Evolutionary conservation across 169 alveolate species (phyloP).

Genomic region (Eimeria maxima): DNA sequence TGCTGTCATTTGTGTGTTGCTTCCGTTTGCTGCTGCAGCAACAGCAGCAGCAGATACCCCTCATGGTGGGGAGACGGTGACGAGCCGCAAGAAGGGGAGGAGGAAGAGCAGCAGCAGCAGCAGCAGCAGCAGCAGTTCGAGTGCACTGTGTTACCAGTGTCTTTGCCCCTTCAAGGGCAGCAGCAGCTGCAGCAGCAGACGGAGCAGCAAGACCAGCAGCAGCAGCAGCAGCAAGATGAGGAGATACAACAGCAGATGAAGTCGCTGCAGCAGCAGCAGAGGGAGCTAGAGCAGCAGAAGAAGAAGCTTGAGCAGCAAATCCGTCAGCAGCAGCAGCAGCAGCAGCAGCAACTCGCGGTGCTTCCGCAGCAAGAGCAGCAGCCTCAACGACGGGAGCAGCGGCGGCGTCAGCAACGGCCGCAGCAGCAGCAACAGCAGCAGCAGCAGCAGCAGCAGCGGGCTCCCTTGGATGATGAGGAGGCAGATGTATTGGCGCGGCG

Average conservation of each 20-base stretch:
- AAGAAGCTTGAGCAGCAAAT: conserved; percentile 5
- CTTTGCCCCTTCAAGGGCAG: neutral
- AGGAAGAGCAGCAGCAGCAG: neutral
- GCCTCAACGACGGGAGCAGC: conserved; percentile 27
- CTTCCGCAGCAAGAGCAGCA: neutral
- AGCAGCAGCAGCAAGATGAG: too few species aligned
- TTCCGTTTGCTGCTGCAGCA: conserved; percentile 40
- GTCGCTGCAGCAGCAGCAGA: conserved; percentile 56
- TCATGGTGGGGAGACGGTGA: conserved; percentile 50
- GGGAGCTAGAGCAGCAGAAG: conserved; percentile 58
- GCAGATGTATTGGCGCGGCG: conserved; percentile 34
- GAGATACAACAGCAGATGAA: neutral
- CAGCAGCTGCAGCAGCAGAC: neutral
- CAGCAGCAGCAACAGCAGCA: neutral
- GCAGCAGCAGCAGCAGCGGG: conserved; percentile 48
- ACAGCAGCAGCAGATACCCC: conserved; percentile 1
- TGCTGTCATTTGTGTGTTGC: neutral
- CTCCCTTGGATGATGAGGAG: conserved; percentile 34
- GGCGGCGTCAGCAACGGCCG: neutral
- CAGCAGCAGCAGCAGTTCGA: too few species aligned
- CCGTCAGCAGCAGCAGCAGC: conserved; percentile 14
- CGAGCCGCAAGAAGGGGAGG: conserved; percentile 50
- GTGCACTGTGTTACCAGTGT: too few species aligned
- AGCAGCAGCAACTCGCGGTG: neutral
- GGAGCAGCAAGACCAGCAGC: neutral